These are phyloP conservation scores for Ophiostoma perfectum DNA, from an alignment of 2,329 filamentous ascomycete genomes.

Conservation along the genomic window DNA sequence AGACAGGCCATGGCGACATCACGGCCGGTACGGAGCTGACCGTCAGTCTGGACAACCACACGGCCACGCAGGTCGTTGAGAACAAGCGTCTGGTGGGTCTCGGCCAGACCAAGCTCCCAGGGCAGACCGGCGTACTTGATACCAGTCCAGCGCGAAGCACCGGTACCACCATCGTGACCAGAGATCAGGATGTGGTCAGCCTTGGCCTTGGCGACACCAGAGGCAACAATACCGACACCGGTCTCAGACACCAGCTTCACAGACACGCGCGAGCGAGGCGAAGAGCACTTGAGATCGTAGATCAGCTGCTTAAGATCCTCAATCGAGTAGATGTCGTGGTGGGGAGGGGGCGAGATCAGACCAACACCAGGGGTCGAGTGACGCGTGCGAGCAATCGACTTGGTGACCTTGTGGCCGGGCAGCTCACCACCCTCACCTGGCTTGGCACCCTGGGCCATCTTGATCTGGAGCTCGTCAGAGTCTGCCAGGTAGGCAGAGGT, in stretches of 20 bases:
- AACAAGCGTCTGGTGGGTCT: slow-evolving; percentile 94
- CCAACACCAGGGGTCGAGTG: slow-evolving; percentile 96
- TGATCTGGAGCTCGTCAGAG: slow-evolving; percentile 94
- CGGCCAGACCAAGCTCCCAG: slow-evolving; percentile 93
- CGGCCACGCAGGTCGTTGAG: slow-evolving; percentile 92
- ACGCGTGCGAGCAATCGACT: slow-evolving; percentile 86
- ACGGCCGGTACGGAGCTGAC: slow-evolving; percentile 84
- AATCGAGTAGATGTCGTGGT: slow-evolving; percentile 98
- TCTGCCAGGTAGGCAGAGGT: slow-evolving; percentile 92
- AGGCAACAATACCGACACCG: slow-evolving; percentile 94
- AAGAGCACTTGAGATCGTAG: slow-evolving; percentile 95
- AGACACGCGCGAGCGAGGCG: slow-evolving; percentile 83
- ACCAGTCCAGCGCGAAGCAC: slow-evolving; percentile 94
- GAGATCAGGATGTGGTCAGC: slow-evolving; percentile 96
- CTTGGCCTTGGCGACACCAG: slow-evolving; percentile 95
- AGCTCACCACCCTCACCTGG: slow-evolving; percentile 96
- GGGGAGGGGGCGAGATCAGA: slow-evolving; percentile 89
- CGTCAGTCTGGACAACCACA: slow-evolving; percentile 94
- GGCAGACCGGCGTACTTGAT: slow-evolving; percentile 97
- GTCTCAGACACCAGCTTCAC: slow-evolving; percentile 98
- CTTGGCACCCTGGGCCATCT: slow-evolving; percentile 98
- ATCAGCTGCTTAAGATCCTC: slow-evolving; percentile 97
- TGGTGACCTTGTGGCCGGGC: slow-evolving; percentile 93
- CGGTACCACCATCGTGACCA: slow-evolving; percentile 93
- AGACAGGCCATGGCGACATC: slow-evolving; percentile 93